Percentiles rank a stretch among this genome's conserved stretches.
These are phyloP conservation scores for Ceratobasidium sp. DNA, from an alignment of 1,284 basidiomycete species.

Conservation along the genomic window DNA sequence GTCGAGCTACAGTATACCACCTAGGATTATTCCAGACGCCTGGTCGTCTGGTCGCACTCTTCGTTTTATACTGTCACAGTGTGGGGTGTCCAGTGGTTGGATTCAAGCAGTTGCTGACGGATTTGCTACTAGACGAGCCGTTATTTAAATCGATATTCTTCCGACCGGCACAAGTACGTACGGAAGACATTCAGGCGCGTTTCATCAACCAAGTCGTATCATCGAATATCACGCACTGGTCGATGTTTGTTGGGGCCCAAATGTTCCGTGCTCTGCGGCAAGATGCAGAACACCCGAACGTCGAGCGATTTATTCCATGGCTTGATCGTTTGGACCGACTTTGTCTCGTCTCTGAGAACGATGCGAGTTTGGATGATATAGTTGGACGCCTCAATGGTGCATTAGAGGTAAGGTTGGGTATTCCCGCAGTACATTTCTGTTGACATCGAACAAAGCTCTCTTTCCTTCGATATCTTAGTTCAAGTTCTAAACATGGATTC, in stretches of 20 bases:
- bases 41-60: background rate
- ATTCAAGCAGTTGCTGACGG: no score
- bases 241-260: conserved; percentile 15
- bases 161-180: background rate
- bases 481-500: background rate
- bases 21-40: background rate
- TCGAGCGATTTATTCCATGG: background rate
- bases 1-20: background rate
- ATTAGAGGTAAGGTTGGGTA: conserved; percentile 6
- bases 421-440: no score
- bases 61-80: background rate
- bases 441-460: background rate
- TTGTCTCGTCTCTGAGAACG: background rate
- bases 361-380: background rate
- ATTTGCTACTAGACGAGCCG: conserved; percentile 35
- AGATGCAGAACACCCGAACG: background rate
- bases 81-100: background rate
- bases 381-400: background rate
- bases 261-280: background rate
- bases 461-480: background rate
- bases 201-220: background rate
- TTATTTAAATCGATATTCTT: conserved; percentile 17
- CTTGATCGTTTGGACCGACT: conserved; percentile 1
- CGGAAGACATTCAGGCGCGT: background rate
- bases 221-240: conserved; percentile 21